These are phyloP conservation scores for Phoenix roebelenii DNA, from an alignment of 176 grass and related monocot species.

Conservation along the genomic window DNA sequence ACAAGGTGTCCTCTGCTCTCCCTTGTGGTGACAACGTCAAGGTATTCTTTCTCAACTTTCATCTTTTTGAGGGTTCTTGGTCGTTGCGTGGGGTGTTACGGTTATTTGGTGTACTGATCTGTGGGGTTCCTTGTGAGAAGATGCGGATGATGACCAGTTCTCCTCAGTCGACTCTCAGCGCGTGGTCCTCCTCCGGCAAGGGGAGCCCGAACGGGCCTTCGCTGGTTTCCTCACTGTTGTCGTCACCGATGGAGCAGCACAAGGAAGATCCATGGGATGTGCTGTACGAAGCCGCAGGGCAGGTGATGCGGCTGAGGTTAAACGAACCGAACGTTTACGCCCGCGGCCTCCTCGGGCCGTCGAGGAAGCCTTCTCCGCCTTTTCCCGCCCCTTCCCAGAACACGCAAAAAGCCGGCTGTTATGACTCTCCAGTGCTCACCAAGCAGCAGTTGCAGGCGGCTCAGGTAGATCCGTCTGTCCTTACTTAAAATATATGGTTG, in stretches of 20 bases:
- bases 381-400: not conserved
- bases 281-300: conserved; percentile 45
- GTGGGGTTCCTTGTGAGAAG: not conserved
- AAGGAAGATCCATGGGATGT: conserved; percentile 50
- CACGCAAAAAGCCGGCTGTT: conserved; percentile 21
- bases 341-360: not conserved
- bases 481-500: not conserved
- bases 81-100: not conserved
- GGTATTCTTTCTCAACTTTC: not conserved
- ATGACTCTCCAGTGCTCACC: conserved; percentile 28
- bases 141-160: conserved; percentile 32
- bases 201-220: conserved; percentile 60
- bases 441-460: conserved; percentile 63
- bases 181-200: conserved; percentile 33
- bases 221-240: conserved; percentile 57
- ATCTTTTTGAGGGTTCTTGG: not conserved
- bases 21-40: not conserved
- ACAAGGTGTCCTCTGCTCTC: not conserved
- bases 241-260: conserved; percentile 47
- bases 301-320: conserved; percentile 54
- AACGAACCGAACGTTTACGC: conserved; percentile 6
- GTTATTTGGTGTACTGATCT: not conserved
- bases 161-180: conserved; percentile 63
- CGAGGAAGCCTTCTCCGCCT: conserved; percentile 23
- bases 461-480: conserved; percentile 23